Base-by-base conservation (phyloP, 2,329 filamentous ascomycete species). In the Talaromyces sp. region DNA sequence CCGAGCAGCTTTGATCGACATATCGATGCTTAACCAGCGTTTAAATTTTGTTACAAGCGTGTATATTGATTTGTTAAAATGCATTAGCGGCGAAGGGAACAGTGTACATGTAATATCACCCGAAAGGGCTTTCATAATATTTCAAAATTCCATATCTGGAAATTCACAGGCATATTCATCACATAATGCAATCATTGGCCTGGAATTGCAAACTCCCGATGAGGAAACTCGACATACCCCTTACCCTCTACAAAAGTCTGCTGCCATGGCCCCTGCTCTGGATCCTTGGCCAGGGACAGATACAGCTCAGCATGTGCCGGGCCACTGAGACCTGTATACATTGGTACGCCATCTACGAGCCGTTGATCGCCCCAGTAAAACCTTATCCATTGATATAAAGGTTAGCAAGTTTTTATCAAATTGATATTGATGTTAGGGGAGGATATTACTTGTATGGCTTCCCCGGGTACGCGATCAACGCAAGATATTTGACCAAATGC, bases 1-100 rank as follows among this genome's bases (percentile, higher is more conserved):
- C 55, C 6, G 65, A 66, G 55, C 55, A 60, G 30, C 58, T 63
- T 42, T 62, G 52, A 62, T 9, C 6, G 12, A 23, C 4, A 31
- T 5, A 2, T 27, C 10, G 23, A 47, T 16, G 2, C 23, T 23
- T 40, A 40, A 5, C 1, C 9, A 12, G 33, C 23, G 2, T 23
- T 23, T 23, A 2, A 23, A 23, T 23, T 23, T 9, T 4, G 16
- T 5, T 5, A 40, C 36, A 40, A 40, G 5, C n/a, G n/a, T 40
- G 36, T 40, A 33, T 33, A n/a, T 40, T 40, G 5, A 40, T 40
- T 40, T 40, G 36, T n/a, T 8, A 40, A 33, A 23, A n/a, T n/a
- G 36, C 16, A 40, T 40, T 40, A 40, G 36, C 16, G 36, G 12
- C 3, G 36, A 5, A 23, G 14, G 36, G 16, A n/a, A 16, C 14